A percentile compares a stretch with the other conserved stretches of the same genome.
phyloP scores from a whole-genome alignment of 139 green algal genomes.

The Coelastrella sp. region DNA sequence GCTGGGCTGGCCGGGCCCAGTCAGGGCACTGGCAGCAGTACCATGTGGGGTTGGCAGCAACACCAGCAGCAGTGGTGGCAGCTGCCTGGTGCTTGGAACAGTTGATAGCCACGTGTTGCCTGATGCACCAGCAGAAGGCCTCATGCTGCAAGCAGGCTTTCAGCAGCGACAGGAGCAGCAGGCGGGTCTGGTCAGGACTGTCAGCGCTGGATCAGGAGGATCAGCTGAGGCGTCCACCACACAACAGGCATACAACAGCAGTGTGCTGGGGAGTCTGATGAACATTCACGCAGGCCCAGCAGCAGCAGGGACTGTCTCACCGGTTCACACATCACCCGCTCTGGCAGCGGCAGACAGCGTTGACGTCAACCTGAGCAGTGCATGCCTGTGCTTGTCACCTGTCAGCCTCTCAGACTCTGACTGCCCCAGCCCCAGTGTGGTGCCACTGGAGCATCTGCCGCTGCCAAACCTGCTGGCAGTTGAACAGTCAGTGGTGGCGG shows the following conservation, averaged over 20 bases:
- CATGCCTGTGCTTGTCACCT: not conserved
- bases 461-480: constrained; percentile 24
- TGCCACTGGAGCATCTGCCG: not conserved
- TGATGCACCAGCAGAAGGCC: not conserved
- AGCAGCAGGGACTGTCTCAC: not conserved
- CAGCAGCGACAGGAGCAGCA: constrained; percentile 24
- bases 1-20: constrained; percentile 7
- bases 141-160: not conserved
- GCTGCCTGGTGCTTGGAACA: constrained; percentile 12
- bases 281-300: not conserved
- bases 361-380: not conserved
- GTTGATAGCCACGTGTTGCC: constrained; percentile 12
- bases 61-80: constrained; percentile 1
- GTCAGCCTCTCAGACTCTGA: not conserved
- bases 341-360: not conserved
- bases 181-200: not conserved
- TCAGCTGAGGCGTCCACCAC: not conserved
- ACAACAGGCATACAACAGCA: not conserved
- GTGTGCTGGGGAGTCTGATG: not conserved
- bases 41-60: not conserved
- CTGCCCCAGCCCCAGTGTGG: not conserved
- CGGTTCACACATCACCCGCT: not conserved
- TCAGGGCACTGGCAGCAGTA: constrained; percentile 3
- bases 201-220: not conserved
- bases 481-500: not conserved